phyloP scores from a whole-genome alignment of 768 basidiomycete species.

The Fomitopsis pulvina region DNA sequence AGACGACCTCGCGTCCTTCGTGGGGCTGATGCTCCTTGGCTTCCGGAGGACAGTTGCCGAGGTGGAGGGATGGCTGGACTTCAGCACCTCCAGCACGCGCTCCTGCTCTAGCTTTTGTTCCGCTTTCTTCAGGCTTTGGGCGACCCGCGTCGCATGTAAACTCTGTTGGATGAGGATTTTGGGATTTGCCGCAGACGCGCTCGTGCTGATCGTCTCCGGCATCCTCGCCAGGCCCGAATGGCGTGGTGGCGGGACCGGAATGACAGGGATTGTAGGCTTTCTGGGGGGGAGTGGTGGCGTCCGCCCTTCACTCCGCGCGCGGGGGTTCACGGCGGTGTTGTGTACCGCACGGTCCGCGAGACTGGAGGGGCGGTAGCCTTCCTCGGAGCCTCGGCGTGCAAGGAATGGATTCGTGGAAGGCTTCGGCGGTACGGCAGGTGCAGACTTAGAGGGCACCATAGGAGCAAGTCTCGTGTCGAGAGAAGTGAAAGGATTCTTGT shows the following conservation, averaged over 20 bases:
- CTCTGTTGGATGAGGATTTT: slow-evolving; percentile 63
- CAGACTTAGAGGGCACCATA: slow-evolving; percentile 1
- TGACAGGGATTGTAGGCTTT: slow-evolving; percentile 31
- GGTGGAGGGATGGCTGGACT: slow-evolving; percentile 37
- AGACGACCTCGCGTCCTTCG: slow-evolving; percentile 12
- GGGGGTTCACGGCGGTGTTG: neutral
- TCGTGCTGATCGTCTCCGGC: neutral
- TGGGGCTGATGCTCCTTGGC: slow-evolving; percentile 17
- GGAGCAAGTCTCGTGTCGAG: slow-evolving; percentile 1
- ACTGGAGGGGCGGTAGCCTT: slow-evolving; percentile 8
- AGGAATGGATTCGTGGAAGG: slow-evolving; percentile 37
- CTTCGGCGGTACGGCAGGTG: slow-evolving; percentile 16
- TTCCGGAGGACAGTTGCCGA: slow-evolving; percentile 11
- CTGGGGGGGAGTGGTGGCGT: slow-evolving; percentile 47
- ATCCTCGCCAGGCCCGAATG: slow-evolving; percentile 23
- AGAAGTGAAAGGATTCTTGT: slow-evolving; percentile 10
- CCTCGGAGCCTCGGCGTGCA: slow-evolving; percentile 19
- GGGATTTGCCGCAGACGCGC: slow-evolving; percentile 12
- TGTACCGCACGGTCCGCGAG: neutral
- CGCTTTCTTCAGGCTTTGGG: slow-evolving; percentile 60
- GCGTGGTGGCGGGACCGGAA: slow-evolving; percentile 29
- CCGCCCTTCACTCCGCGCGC: slow-evolving; percentile 5
- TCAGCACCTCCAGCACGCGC: slow-evolving; percentile 64
- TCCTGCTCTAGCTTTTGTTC: slow-evolving; percentile 65
- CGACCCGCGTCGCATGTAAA: slow-evolving; percentile 66